phyloP scores from a whole-genome alignment of 2,329 filamentous ascomycete species.

The Elsinoe fawcettii region DNA sequence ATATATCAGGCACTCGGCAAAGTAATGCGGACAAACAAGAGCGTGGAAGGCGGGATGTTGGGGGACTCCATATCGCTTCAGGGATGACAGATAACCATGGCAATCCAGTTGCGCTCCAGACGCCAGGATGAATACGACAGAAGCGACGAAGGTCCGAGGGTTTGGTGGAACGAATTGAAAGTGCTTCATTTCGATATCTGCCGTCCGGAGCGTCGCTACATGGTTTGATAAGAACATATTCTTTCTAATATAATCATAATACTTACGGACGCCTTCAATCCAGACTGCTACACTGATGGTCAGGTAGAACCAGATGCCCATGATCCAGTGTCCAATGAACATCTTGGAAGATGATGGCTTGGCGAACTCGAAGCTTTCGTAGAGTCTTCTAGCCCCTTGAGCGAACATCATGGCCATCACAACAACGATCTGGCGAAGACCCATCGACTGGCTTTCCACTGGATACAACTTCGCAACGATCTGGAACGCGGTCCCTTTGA shows the following conservation, averaged over 20 bases:
- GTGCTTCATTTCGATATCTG: conserved; percentile 30
- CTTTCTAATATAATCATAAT: neutral
- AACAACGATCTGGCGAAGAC: conserved; percentile 53
- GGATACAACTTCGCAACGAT: conserved; percentile 32
- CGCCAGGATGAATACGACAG: conserved; percentile 60
- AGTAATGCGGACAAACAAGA: conserved; percentile 83
- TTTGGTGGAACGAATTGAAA: conserved; percentile 36
- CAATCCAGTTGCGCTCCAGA: conserved; percentile 64
- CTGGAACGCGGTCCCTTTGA: conserved; percentile 47
- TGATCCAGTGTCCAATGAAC: conserved; percentile 74
- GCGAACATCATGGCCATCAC: conserved; percentile 66
- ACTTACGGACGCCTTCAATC: conserved; percentile 69
- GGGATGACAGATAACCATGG: conserved; percentile 39
- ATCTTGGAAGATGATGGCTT: conserved; percentile 67
- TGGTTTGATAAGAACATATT: conserved; percentile 12
- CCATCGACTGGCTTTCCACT: conserved; percentile 42
- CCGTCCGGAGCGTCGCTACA: conserved; percentile 28
- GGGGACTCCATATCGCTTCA: conserved; percentile 72
- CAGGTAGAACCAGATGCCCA: conserved; percentile 73
- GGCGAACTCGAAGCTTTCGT: conserved; percentile 61
- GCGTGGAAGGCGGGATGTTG: conserved; percentile 61
- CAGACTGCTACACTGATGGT: conserved; percentile 68
- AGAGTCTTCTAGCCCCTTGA: conserved; percentile 67
- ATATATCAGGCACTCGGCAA: conserved; percentile 80
- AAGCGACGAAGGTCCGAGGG: conserved; percentile 47